These are phyloP conservation scores for Saccharomycopsis amapae DNA, from an alignment of 805 yeast species.

Conservation along the genomic window DNA sequence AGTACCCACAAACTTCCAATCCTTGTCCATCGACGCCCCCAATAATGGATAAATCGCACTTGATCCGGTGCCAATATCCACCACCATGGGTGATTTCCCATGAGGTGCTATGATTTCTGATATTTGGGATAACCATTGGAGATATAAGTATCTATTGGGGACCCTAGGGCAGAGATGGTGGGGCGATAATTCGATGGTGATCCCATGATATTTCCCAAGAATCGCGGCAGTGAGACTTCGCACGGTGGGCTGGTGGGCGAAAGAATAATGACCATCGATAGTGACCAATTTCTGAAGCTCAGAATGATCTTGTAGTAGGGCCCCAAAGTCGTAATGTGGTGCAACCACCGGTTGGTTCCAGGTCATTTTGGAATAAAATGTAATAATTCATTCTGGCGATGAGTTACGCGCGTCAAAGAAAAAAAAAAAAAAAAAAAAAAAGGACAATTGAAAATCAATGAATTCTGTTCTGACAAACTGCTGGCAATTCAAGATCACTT, in stretches of 20 bases:
- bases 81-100: conserved; percentile 30
- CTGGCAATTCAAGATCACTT: neutral
- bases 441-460: too few relatives aligned
- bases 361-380: neutral
- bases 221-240: conserved; percentile 7
- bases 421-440: neutral
- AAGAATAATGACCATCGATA: conserved; percentile 3
- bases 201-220: conserved; percentile 11
- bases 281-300: neutral
- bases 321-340: conserved; percentile 1
- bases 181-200: conserved; percentile 4
- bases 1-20: conserved; percentile 31
- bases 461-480: too few relatives aligned
- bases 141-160: conserved; percentile 18
- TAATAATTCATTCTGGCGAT: neutral
- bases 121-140: conserved; percentile 12
- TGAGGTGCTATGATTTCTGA: neutral
- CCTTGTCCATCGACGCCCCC: conserved; percentile 25
- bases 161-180: conserved; percentile 17
- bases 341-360: conserved; percentile 4
- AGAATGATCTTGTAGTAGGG: conserved; percentile 2
- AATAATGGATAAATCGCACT: conserved; percentile 38
- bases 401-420: neutral
- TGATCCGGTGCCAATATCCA: conserved; percentile 43
- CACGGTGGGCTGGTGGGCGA: neutral